Base-by-base conservation (phyloP, 805 yeast genomes). In the Sungouiozyma ichnusensis region DNA sequence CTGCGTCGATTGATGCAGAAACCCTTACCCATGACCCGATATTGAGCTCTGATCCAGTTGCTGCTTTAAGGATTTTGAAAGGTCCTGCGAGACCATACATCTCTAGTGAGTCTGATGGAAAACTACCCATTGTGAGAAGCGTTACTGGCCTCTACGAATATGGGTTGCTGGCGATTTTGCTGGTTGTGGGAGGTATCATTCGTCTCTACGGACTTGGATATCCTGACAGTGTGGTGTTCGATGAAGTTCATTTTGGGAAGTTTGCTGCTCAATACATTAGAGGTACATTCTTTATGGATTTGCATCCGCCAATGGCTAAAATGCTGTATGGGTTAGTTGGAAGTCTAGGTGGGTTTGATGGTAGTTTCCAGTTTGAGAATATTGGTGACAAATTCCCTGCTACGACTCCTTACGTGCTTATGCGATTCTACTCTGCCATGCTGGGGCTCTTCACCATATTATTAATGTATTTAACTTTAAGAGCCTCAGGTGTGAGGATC, bases 211-310 rank as follows among this genome's bases (percentile, higher is more conserved):
- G 72, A 41, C 67, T 92, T 44, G 66, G 73, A 20, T 57, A 65
- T 47, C 99, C 99, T 33, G 64, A 77, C 53, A 77, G 88, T 20
- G 94, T 87, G 32, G 95, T 90, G 11, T 85, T 85, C 50, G 95
- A 87, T 62, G 98, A 90, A 62, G 92, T 84, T 34, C 94, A 85
- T 63, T 92, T 92, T 55, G 98, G 98, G 43, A 94, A 94, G n/a
- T 92, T 90, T 65, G 95, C 96, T 27, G 73, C 81, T 44, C 79
- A 84, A 63, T 92, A 87, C 65, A 71, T 79, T 41, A 62, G 65
- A 41, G 84, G 85, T 16, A 62, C 62, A 15, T 81, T 69, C 55
- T 82, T 81, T 62, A 71, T 81, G 74, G 88, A 80, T 58, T 81
- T 77, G 36, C 84, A 82, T 56, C 94, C 94, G 7, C 94, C 94